These are phyloP conservation scores for Chrysopogon serrulatus DNA, from an alignment of 176 grass and related monocot genomes.

Conservation along the genomic window DNA sequence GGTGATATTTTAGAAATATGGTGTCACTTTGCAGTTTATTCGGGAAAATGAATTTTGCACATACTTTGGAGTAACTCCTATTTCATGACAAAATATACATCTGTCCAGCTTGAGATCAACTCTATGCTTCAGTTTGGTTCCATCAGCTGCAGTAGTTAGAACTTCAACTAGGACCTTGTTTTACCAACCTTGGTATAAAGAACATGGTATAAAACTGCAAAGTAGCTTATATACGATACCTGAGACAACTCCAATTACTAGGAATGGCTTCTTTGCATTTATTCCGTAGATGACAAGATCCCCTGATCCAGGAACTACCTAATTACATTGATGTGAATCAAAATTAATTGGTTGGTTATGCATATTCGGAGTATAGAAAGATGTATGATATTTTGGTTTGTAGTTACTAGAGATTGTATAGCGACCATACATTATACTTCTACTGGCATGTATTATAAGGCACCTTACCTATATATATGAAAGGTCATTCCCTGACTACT, in stretches of 20 bases:
- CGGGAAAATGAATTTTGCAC: not conserved
- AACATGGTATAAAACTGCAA: not conserved
- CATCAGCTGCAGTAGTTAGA: slow-evolving; percentile 34
- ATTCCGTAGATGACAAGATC: slow-evolving; percentile 45
- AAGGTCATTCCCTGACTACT: too few species aligned
- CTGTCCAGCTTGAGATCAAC: slow-evolving; percentile 43
- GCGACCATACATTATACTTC: too few species aligned
- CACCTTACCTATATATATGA: too few species aligned
- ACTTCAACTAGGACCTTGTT: not conserved
- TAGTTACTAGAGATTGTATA: too few species aligned
- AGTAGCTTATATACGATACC: slow-evolving; percentile 3
- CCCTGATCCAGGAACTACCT: slow-evolving; percentile 48
- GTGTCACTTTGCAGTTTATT: not conserved
- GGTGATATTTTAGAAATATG: not conserved
- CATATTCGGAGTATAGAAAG: too few species aligned
- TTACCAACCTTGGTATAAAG: not conserved
- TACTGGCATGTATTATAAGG: too few species aligned
- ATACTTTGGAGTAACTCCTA: slow-evolving; percentile 49
- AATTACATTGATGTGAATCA: too few species aligned
- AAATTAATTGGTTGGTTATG: too few species aligned
- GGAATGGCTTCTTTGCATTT: slow-evolving; percentile 43
- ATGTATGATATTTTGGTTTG: too few species aligned
- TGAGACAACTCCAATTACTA: slow-evolving; percentile 52
- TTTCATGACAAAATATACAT: slow-evolving; percentile 48
- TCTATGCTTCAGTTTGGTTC: slow-evolving; percentile 38